These are phyloP conservation scores for Blastomyces percursus DNA, from an alignment of 2,329 filamentous ascomycete species.

Conservation along the genomic window DNA sequence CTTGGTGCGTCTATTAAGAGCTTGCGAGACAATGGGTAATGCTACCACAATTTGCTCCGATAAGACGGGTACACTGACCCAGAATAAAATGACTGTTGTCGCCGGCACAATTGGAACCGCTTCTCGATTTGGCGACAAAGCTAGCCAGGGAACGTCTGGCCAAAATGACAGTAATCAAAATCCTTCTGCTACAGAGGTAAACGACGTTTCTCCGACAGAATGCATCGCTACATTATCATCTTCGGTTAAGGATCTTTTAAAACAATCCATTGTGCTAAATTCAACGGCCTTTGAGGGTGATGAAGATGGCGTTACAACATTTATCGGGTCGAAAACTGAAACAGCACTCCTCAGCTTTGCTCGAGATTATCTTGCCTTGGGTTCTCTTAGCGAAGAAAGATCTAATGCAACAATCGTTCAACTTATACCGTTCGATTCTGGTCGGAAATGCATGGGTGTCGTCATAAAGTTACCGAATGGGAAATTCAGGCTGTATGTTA, in stretches of 20 bases:
- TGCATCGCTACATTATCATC: constrained; percentile 43
- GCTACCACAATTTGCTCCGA: constrained; percentile 55
- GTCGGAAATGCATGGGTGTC: constrained; percentile 54
- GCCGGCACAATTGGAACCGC: constrained; percentile 44
- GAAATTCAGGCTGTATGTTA: constrained; percentile 38
- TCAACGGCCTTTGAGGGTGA: constrained; percentile 60
- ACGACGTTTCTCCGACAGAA: constrained; percentile 43
- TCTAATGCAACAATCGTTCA: constrained; percentile 52
- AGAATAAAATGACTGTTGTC: constrained; percentile 54
- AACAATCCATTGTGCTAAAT: constrained; percentile 56
- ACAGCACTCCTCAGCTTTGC: constrained; percentile 63
- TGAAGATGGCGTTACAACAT: constrained; percentile 47
- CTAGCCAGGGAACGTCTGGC: constrained; percentile 18
- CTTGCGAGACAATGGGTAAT: constrained; percentile 55
- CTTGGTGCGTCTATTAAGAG: constrained; percentile 47
- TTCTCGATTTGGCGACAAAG: constrained; percentile 33
- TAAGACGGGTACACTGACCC: constrained; percentile 55
- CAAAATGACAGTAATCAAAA: constrained; percentile 16
- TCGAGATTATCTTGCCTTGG: constrained; percentile 54
- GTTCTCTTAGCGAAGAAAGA: constrained; percentile 53
- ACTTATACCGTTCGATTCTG: constrained; percentile 64
- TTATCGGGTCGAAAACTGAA: constrained; percentile 68
- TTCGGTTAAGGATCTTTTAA: constrained; percentile 46
- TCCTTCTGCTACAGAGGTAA: constrained; percentile 25
- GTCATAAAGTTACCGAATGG: constrained; percentile 32